Conservation (phyloP, 202 grass and related monocot species). For the Schoenoplectus triqueter region DNA sequence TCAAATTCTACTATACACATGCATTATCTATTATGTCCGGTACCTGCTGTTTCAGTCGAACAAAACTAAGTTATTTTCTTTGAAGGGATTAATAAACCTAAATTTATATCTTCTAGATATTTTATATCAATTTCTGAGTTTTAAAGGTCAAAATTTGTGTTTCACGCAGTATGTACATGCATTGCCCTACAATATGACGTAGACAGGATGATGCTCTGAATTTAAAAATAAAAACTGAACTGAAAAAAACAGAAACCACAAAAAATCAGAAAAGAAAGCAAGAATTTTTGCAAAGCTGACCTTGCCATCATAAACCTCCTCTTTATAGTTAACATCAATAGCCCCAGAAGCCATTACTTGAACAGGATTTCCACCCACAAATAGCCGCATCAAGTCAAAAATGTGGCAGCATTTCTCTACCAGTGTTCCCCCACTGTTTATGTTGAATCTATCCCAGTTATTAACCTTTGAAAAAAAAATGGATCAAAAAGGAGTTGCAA, state of each 20-base stretch:
- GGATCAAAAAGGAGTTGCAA: neutral
- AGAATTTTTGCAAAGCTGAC: constrained; percentile 42
- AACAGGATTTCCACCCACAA: constrained; percentile 85
- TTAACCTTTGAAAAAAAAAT: constrained; percentile 66
- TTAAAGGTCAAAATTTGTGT: constrained; percentile 11
- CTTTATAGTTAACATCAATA: constrained; percentile 93
- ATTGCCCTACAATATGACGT: neutral
- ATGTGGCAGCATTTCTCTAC: constrained; percentile 99
- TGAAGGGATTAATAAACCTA: neutral
- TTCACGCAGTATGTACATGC: constrained; percentile 21
- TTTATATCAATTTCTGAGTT: neutral
- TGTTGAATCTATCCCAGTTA: constrained; percentile 96
- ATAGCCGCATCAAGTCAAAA: constrained; percentile 92
- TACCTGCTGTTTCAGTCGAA: constrained; percentile 50
- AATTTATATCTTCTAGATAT: constrained; percentile 19
- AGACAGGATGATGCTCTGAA: constrained; percentile 2
- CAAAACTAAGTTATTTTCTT: neutral
- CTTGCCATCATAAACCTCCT: constrained; percentile 93
- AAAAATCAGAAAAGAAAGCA: constrained; percentile 14
- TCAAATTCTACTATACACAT: constrained; percentile 91
- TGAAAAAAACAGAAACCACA: neutral
- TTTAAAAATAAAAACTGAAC: neutral
- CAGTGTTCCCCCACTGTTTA: constrained; percentile 89
- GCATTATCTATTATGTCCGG: constrained; percentile 99
- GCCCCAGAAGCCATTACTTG: constrained; percentile 92